phyloP scores from a whole-genome alignment of 2,329 filamentous ascomycete species.

The Diplodia corticola region DNA sequence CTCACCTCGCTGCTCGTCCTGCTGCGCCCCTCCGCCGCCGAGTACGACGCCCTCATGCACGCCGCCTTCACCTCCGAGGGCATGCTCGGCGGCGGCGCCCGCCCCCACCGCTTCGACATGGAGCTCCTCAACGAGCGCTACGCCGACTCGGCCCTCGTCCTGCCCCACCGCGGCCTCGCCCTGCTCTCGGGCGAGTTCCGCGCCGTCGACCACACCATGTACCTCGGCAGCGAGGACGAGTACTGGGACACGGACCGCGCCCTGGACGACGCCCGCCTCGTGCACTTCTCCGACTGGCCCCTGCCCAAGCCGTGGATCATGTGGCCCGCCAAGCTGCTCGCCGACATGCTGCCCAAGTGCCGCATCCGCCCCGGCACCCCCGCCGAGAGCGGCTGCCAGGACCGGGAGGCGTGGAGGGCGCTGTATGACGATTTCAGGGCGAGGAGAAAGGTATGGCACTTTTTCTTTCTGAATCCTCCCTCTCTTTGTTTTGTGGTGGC shows the following conservation, averaged over 20 bases:
- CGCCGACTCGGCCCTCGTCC: conserved; percentile 57
- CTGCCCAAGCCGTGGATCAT: conserved; percentile 65
- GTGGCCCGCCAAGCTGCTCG: conserved; percentile 44
- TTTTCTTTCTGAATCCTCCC: neutral
- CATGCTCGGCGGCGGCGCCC: neutral
- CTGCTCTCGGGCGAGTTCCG: conserved; percentile 66
- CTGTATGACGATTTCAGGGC: conserved; percentile 48
- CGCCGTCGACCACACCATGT: conserved; percentile 51
- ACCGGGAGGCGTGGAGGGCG: conserved; percentile 47
- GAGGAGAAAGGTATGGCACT: conserved; percentile 34
- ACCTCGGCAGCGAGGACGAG: conserved; percentile 55
- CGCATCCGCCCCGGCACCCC: conserved; percentile 28
- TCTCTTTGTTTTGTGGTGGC: neutral
- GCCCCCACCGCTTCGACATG: conserved; percentile 63
- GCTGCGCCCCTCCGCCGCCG: conserved; percentile 57
- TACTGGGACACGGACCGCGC: conserved; percentile 60
- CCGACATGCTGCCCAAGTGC: conserved; percentile 50
- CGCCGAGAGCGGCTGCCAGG: conserved; percentile 35
- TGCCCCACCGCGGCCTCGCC: conserved; percentile 65
- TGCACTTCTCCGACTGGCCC: conserved; percentile 74
- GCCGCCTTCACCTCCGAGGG: conserved; percentile 30
- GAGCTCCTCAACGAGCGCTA: conserved; percentile 67
- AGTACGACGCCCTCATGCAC: conserved; percentile 45
- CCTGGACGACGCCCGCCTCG: conserved; percentile 62
- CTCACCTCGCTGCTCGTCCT: conserved; percentile 65